Evolutionary conservation across 2,329 filamentous ascomycete species (phyloP).

Genomic region (Fusarium secorum): DNA sequence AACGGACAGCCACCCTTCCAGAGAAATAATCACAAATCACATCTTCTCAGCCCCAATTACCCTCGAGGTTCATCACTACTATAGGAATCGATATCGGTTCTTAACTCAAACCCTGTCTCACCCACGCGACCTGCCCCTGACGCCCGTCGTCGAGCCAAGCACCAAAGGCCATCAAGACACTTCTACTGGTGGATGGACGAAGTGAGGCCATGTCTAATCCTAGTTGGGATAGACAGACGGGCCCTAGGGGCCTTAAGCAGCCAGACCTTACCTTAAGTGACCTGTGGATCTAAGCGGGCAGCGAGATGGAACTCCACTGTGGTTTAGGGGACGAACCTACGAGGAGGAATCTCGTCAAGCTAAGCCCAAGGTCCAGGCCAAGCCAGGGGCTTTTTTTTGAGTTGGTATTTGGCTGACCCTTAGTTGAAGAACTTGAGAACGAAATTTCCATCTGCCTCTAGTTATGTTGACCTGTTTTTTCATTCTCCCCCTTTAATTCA

Average conservation of each 20-base stretch:
- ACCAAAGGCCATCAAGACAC: constrained; percentile 31
- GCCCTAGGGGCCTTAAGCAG: neutral
- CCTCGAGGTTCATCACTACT: neutral
- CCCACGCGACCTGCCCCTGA: constrained; percentile 40
- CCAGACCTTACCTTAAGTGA: constrained; percentile 29
- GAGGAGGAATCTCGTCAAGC: constrained; percentile 10
- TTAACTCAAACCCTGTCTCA: constrained; percentile 28
- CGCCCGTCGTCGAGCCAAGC: constrained; percentile 29
- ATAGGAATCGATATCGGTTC: constrained; percentile 6
- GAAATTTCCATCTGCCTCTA: neutral
- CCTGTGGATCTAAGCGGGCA: constrained; percentile 24
- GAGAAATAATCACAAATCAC: neutral
- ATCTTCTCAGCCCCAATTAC: neutral
- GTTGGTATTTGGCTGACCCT: constrained; percentile 5
- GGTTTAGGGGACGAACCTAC: constrained; percentile 28
- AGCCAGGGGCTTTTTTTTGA: constrained; percentile 18
- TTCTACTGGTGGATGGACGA: constrained; percentile 33
- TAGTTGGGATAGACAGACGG: constrained; percentile 21
- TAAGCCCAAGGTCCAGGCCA: constrained; percentile 7
- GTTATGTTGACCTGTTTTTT: neutral
- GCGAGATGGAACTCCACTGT: constrained; percentile 29
- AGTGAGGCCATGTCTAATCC: constrained; percentile 21
- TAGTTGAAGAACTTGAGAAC: neutral
- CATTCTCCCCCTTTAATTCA: neutral
- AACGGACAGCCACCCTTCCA: neutral